These are phyloP conservation scores for Coniochaeta sp. DNA, from an alignment of 2,329 filamentous ascomycete genomes.

Conservation along the genomic window DNA sequence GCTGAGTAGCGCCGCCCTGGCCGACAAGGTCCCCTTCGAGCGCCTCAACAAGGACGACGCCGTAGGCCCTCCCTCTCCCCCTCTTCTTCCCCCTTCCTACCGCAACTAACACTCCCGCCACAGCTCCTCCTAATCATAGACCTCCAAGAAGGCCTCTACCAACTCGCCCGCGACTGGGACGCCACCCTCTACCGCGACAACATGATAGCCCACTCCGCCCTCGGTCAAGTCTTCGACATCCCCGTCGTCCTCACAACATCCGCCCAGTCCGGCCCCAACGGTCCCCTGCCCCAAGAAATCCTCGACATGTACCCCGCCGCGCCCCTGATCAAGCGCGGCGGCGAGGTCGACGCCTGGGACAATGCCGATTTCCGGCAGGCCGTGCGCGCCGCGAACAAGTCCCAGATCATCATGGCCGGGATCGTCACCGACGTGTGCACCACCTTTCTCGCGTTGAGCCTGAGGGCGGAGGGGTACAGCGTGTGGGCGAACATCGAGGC, in stretches of 20 bases:
- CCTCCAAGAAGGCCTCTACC: slow-evolving; percentile 52
- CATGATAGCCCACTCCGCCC: slow-evolving; percentile 59
- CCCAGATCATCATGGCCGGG: slow-evolving; percentile 64
- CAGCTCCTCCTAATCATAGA: slow-evolving; percentile 53
- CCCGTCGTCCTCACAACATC: slow-evolving; percentile 67
- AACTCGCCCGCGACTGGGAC: slow-evolving; percentile 59
- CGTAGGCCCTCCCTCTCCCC: slow-evolving; percentile 8
- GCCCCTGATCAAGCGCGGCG: slow-evolving; percentile 59
- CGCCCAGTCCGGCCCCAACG: slow-evolving; percentile 61
- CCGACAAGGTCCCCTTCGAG: slow-evolving; percentile 18
- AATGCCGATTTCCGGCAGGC: slow-evolving; percentile 61
- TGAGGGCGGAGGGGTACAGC: slow-evolving; percentile 62
- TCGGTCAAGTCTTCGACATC: slow-evolving; percentile 60
- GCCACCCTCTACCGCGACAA: slow-evolving; percentile 58
- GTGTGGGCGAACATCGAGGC: slow-evolving; percentile 70
- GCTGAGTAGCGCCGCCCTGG: slow-evolving; percentile 4
- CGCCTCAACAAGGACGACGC: slow-evolving; percentile 23
- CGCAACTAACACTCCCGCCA: neutral
- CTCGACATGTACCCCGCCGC: slow-evolving; percentile 59
- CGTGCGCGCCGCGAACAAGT: slow-evolving; percentile 56
- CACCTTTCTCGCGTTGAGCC: slow-evolving; percentile 65
- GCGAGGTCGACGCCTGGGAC: slow-evolving; percentile 74
- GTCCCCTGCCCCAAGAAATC: slow-evolving; percentile 63
- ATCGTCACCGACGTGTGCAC: slow-evolving; percentile 73
- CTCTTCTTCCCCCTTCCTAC: neutral